Base-by-base conservation (phyloP, 129 eudicot species). In the Escallonia herrerae region DNA sequence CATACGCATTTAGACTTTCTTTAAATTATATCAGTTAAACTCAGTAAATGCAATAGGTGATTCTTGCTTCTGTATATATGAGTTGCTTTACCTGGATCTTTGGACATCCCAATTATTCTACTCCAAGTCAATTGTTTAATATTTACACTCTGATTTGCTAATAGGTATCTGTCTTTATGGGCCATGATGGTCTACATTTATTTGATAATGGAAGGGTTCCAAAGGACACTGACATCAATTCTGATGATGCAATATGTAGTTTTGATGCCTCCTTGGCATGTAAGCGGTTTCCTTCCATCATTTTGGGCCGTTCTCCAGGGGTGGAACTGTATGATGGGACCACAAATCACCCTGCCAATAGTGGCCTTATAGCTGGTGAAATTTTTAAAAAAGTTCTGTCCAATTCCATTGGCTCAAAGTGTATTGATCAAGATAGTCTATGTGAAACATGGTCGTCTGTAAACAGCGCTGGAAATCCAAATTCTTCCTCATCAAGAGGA, bases 251-350 rank as follows among this genome's bases (percentile, higher is more conserved):
- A 43, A 67, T 4, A n/a, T 69, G 39, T 64, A 79, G 63, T 62
- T 88, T 83, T 72, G 88, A 81, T 77, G 72, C 65, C 61, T 77
- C 90, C 55, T 77, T 77, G 66, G 77, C 72, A 53, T 74, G 89
- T 68, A 85, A 88, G 76, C 75, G 55, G 50, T 93, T 93, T 72
- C 87, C 96, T 63, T 85, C 89, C 49, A 88, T 93, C 79, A 80
- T 66, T 14, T 61, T 88, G 53, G 95, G 96, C 64, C 49, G 51
- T 69, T 93, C 93, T 65, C 83, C 75, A 15, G 71, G 72, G 12
- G 83, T 93, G 51, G 84, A 86, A 53, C 78, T 93, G 71, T 93
- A 85, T 75, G 88, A 88, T 76, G 96, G 77, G 52, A 60, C 69
- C 47, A 45, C 76, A 44, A 63, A 61, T 79, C 66, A 15, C 62